Evolutionary conservation across 164 flowering plant genomes (phyloP).

Genomic region (Vitis riparia): DNA sequence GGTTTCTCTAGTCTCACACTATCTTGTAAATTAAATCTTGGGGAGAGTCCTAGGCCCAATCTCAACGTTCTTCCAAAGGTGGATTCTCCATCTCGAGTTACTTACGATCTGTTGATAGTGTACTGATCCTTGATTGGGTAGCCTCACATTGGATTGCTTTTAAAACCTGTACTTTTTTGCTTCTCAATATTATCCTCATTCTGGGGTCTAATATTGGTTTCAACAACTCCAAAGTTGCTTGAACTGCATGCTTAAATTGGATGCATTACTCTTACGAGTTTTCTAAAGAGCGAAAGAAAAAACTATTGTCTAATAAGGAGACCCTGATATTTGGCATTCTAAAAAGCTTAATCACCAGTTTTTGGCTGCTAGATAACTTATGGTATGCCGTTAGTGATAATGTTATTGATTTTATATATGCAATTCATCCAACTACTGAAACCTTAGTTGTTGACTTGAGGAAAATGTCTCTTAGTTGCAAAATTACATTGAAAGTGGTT

Average conservation of each 20-base stretch:
- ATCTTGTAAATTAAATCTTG: slow-evolving; percentile 63
- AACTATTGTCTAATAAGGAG: no score
- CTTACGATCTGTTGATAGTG: slow-evolving; percentile 29
- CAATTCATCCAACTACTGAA: slow-evolving; percentile 89
- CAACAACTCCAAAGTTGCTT: no score
- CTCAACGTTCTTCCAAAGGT: slow-evolving; percentile 84
- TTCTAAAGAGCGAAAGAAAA: no score
- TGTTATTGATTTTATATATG: slow-evolving; percentile 76
- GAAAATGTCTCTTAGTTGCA: no score
- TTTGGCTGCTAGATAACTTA: slow-evolving; percentile 70
- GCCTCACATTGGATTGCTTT: slow-evolving; percentile 23
- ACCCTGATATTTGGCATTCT: no score
- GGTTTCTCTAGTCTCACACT: slow-evolving; percentile 46
- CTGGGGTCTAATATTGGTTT: no score
- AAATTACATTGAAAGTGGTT: slow-evolving; percentile 33
- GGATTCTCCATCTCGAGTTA: slow-evolving; percentile 60
- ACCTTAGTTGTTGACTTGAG: slow-evolving; percentile 39
- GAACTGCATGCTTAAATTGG: no score
- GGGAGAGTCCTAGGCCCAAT: slow-evolving; percentile 84
- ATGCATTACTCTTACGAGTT: no score
- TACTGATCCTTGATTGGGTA: slow-evolving; percentile 47
- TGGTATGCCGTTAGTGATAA: slow-evolving; percentile 95
- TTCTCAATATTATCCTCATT: no score
- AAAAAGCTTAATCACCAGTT: slow-evolving; percentile 24
- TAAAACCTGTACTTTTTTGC: no score